These are phyloP conservation scores for Pluteus cervinus DNA, from an alignment of 768 basidiomycete species.

Conservation along the genomic window DNA sequence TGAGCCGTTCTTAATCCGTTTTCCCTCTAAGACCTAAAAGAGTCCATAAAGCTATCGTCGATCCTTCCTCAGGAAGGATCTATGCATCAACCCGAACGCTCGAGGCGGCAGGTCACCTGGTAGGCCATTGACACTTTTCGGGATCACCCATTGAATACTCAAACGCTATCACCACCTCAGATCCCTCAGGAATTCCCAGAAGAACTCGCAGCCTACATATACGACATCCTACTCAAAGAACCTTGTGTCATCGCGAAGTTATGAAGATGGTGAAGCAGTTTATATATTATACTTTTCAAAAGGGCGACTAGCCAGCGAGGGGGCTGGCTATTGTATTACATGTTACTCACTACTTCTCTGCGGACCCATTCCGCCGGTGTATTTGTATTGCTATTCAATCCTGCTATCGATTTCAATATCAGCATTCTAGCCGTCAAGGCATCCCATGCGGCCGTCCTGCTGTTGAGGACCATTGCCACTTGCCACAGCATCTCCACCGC, in stretches of 20 bases:
- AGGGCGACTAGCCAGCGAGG: too few species aligned
- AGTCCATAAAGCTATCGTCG: constrained; percentile 23
- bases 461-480: constrained; percentile 34
- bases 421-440: constrained; percentile 48
- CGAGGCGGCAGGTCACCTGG: constrained; percentile 21
- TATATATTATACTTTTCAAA: too few species aligned
- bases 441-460: constrained; percentile 38
- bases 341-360: constrained; percentile 18
- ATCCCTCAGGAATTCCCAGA: too few species aligned
- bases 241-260: too few species aligned
- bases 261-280: too few species aligned
- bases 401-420: constrained; percentile 46
- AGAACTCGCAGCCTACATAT: too few species aligned
- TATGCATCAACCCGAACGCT: constrained; percentile 22
- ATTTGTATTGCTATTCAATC: constrained; percentile 25
- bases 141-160: too few species aligned
- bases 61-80: constrained; percentile 18
- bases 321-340: constrained; percentile 7
- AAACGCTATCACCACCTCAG: too few species aligned
- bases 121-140: constrained; percentile 13
- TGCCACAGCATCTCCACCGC: constrained; percentile 54
- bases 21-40: constrained; percentile 18
- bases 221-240: too few species aligned
- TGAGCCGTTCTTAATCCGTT: not conserved
- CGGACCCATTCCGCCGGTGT: constrained; percentile 67